Conservation (phyloP, 768 basidiomycete species). For the Tylopilus rubrobrunneus region DNA sequence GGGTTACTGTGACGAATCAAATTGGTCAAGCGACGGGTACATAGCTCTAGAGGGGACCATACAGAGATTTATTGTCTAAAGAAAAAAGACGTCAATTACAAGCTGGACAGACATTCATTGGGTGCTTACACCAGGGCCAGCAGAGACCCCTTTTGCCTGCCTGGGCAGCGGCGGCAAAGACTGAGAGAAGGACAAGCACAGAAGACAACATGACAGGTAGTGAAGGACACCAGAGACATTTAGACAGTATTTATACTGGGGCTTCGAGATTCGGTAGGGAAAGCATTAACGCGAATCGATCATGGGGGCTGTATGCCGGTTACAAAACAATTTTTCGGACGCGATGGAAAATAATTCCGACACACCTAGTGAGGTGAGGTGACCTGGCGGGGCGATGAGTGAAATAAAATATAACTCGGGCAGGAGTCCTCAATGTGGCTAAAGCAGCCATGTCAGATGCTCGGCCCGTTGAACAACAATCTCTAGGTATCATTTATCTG, state of each 20-base stretch:
- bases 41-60: not conserved
- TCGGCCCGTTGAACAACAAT: too few relatives aligned
- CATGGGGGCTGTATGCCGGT: not conserved
- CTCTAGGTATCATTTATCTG: not conserved
- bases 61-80: conserved; percentile 31
- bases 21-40: not conserved
- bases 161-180: conserved; percentile 19
- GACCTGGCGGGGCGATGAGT: too few relatives aligned
- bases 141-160: conserved; percentile 38
- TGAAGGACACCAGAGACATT: not conserved
- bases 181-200: conserved; percentile 14
- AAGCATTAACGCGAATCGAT: not conserved
- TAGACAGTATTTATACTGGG: conserved; percentile 13
- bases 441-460: too few relatives aligned
- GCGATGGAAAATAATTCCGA: not conserved
- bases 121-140: conserved; percentile 33
- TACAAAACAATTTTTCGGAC: not conserved
- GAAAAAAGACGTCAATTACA: not conserved
- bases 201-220: conserved; percentile 17
- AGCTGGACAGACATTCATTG: not conserved
- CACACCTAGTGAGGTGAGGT: too few relatives aligned
- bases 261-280: not conserved
- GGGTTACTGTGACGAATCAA: conserved; percentile 18
- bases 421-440: too few relatives aligned
- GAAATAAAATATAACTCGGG: too few relatives aligned